Percentiles rank a stretch among this genome's conserved stretches.
These are phyloP conservation scores for Pyrus pyrifolia DNA, from an alignment of 306 rosid species.

Conservation along the genomic window DNA sequence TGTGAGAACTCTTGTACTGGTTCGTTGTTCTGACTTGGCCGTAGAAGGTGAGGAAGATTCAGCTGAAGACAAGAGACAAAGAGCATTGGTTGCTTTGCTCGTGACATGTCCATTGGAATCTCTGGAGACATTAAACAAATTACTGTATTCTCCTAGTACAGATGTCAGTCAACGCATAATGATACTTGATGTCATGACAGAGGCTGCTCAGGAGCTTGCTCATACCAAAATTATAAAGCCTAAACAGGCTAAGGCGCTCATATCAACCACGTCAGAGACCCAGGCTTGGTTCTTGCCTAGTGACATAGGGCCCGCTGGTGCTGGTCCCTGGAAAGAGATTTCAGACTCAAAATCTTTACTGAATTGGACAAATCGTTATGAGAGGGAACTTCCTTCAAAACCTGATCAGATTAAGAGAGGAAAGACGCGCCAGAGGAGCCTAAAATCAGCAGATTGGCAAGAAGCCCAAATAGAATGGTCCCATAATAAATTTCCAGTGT, in stretches of 20 bases:
- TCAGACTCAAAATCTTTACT: conserved; percentile 53
- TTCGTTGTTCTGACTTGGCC: conserved; percentile 87
- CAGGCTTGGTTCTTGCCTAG: conserved; percentile 93
- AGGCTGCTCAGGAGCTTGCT: conserved; percentile 90
- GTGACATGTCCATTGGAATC: conserved; percentile 73
- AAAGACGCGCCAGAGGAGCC: conserved; percentile 79
- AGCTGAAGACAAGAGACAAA: conserved; percentile 80
- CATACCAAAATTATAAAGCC: conserved; percentile 47
- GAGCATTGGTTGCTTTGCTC: conserved; percentile 67
- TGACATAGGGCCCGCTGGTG: conserved; percentile 64
- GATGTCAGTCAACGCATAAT: conserved; percentile 88
- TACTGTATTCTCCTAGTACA: conserved; percentile 79
- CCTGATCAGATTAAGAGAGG: conserved; percentile 63
- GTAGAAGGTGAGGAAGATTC: conserved; percentile 91
- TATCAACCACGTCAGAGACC: conserved; percentile 63
- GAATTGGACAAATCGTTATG: conserved; percentile 81
- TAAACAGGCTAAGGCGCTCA: conserved; percentile 51
- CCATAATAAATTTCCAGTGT: conserved; percentile 78
- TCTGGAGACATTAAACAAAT: conserved; percentile 58
- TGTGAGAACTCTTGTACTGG: conserved; percentile 72
- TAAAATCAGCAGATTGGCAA: conserved; percentile 33
- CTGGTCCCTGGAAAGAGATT: conserved; percentile 78
- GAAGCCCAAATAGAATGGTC: conserved; percentile 59
- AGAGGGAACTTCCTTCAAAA: conserved; percentile 75
- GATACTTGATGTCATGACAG: conserved; percentile 91